Evolutionary conservation across 768 basidiomycete species (phyloP).

Genomic region (Russula olivacea): DNA sequence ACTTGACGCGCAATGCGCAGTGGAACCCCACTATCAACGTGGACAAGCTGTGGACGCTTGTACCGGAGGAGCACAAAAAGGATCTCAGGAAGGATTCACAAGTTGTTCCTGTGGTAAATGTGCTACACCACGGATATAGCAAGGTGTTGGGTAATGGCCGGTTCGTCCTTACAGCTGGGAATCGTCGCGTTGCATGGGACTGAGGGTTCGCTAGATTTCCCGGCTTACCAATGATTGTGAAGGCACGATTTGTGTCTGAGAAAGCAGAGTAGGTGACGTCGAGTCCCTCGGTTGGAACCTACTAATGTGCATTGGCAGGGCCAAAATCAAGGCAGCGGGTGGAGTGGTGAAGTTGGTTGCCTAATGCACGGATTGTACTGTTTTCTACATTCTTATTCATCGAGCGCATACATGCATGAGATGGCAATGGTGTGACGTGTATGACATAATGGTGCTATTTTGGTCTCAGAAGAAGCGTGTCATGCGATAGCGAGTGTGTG

Average conservation of each 20-base stretch:
- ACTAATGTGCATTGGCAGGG: constrained; percentile 32
- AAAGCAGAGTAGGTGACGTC: constrained; percentile 62
- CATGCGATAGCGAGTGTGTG: not conserved
- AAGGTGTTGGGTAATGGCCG: constrained; percentile 94
- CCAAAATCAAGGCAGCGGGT: constrained; percentile 88
- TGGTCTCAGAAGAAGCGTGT: not conserved
- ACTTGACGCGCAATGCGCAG: constrained; percentile 81
- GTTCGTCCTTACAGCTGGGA: constrained; percentile 40
- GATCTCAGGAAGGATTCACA: constrained; percentile 66
- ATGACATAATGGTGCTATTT: constrained; percentile 27
- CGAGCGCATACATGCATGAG: constrained; percentile 29
- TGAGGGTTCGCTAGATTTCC: constrained; percentile 48
- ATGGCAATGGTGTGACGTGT: constrained; percentile 16
- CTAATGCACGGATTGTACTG: constrained; percentile 40
- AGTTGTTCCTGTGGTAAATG: constrained; percentile 94
- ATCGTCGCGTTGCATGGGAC: not conserved
- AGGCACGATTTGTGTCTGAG: constrained; percentile 90
- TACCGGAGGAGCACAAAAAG: constrained; percentile 79
- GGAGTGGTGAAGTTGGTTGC: constrained; percentile 92
- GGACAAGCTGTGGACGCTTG: constrained; percentile 93
- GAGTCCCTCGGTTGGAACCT: constrained; percentile 26
- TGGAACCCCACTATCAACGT: constrained; percentile 98
- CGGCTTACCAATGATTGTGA: constrained; percentile 92
- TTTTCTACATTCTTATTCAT: constrained; percentile 25
- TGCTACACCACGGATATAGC: constrained; percentile 73